Percentiles rank a stretch among this genome's conserved stretches.
phyloP scores from a whole-genome alignment of 176 grass and related monocot genomes.

The Aegilops tauschii region DNA sequence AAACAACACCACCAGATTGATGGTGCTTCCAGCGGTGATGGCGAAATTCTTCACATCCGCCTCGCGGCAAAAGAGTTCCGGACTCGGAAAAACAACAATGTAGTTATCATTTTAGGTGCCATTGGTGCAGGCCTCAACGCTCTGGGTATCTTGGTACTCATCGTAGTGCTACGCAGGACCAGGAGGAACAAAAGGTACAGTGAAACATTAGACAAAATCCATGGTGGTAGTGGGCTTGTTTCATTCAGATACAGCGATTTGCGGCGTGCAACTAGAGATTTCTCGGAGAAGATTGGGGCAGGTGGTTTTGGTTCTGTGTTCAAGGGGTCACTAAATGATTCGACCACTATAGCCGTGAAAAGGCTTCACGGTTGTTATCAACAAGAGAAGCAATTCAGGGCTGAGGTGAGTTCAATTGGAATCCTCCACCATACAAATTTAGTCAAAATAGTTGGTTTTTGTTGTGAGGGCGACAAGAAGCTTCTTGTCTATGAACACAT shows the following conservation, averaged over 20 bases:
- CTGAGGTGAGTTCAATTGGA: constrained; percentile 27
- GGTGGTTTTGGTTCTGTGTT: constrained; percentile 22
- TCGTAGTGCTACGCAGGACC: not conserved
- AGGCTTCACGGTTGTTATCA: not conserved
- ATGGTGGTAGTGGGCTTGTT: not conserved
- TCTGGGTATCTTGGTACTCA: constrained; percentile 11
- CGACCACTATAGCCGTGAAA: constrained; percentile 1
- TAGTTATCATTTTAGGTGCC: not conserved
- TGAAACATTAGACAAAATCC: not conserved
- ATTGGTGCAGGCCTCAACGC: not conserved
- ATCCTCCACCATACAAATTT: constrained; percentile 11
- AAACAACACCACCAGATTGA: constrained; percentile 2
- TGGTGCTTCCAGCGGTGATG: not conserved
- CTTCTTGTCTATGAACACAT: constrained; percentile 17
- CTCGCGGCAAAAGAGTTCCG: not conserved
- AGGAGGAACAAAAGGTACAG: not conserved
- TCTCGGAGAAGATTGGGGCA: not conserved
- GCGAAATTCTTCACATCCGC: constrained; percentile 7
- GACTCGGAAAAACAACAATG: not conserved
- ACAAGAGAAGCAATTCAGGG: constrained; percentile 27
- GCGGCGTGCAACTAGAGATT: not conserved
- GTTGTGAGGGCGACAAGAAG: not conserved
- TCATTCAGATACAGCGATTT: not conserved
- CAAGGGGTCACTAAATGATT: not conserved
- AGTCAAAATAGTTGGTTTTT: constrained; percentile 18